Base-by-base conservation (phyloP, 1,139 yeast genomes). In the Suhomyces coccinellae region DNA sequence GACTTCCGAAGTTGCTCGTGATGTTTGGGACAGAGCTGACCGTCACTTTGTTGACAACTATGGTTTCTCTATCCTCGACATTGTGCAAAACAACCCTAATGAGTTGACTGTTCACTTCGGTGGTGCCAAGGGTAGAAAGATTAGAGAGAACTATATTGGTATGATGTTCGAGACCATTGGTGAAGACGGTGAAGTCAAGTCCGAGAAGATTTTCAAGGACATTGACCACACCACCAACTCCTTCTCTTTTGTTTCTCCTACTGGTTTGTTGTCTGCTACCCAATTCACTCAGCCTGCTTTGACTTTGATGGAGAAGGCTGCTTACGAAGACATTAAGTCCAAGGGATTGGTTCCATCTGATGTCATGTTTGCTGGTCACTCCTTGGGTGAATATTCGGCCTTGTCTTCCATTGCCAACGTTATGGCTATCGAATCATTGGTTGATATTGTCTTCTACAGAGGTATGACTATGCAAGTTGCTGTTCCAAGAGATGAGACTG, bases 391-490 rank as follows among this genome's bases (percentile, higher is more conserved):
- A 72, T 93, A 93, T 70, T 93, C 97, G 56, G 98, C 99, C 20
- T 80, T 93, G 63, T 89, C 98, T 28, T 91, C 99, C 20, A 79
- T 93, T 63, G 99, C 97, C 47, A 96, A 93, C 66, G 98, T 95
- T 49, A 91, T 93, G 98, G 97, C 99, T 46, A 91, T 95, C 61
- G 99, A 95, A 74, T 87, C 96, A 9, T 79, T 93, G 59, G 99
- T 93, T 47, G 99, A 93, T 68, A 97, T 93, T 67, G 99, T 93
- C 39, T 93, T 93, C 80, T 95, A 93, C 80, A 85, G 99, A 78
- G 99, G 99, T 80, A 93, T 93, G 99, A 93, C 99, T 40, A 93
- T 93, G 99, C 99, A 93, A 79, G 99, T 93, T 54, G 99, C 99
- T 38, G 99, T 93, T 55, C 98, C 98, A 63, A 85, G 99, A 74